phyloP scores from a whole-genome alignment of 345 rosid species.

The Lepidium africanum region DNA sequence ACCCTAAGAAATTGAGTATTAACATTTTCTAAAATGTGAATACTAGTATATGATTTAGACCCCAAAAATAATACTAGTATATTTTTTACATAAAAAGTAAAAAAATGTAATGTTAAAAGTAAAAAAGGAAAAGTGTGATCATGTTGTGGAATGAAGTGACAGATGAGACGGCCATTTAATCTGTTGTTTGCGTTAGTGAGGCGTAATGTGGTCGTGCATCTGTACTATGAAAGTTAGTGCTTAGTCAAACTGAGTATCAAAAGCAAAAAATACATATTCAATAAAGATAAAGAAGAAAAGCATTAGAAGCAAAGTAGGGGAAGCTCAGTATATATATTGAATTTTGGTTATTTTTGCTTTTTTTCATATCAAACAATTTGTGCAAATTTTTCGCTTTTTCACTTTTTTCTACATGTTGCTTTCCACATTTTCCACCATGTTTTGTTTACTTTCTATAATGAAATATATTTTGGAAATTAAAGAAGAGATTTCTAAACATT shows the following conservation, averaged over 20 bases:
- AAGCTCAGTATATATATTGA: no score
- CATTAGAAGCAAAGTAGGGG: constrained; percentile 12
- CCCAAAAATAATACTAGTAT: no score
- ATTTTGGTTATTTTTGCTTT: no score
- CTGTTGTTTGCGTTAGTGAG: constrained; percentile 9
- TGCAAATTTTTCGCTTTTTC: neutral
- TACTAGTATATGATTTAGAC: neutral
- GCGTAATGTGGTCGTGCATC: constrained; percentile 24
- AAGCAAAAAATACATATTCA: neutral
- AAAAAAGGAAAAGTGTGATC: constrained; percentile 4
- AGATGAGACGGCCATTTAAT: constrained; percentile 21
- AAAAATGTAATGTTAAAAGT: neutral
- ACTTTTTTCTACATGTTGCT: constrained; percentile 15
- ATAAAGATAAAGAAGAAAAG: neutral
- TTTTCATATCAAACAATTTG: no score
- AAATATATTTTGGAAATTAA: neutral
- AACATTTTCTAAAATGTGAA: no score
- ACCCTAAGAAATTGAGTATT: no score
- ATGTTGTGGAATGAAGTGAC: constrained; percentile 18
- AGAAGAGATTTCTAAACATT: neutral
- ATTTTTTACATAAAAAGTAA: neutral
- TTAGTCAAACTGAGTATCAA: constrained; percentile 25
- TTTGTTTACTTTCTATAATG: neutral
- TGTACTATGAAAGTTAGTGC: constrained; percentile 32
- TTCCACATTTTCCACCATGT: neutral